Conservation (phyloP, 2,329 filamentous ascomycete genomes). For the Byssothecium circinans region DNA sequence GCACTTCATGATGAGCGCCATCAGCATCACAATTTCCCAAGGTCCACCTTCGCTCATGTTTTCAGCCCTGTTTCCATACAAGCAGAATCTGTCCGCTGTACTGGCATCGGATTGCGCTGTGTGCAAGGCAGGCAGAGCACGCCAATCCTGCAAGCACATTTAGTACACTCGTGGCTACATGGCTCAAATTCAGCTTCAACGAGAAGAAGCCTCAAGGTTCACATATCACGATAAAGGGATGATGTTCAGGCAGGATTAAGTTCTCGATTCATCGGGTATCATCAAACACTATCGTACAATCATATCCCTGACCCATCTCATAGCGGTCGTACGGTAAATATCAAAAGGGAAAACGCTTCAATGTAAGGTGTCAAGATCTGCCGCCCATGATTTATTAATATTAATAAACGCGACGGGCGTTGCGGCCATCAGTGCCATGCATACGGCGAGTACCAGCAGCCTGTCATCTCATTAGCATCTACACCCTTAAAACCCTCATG, state of each 20-base stretch:
- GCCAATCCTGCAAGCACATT: too few species aligned
- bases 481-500: not conserved
- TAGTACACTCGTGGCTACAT: too few species aligned
- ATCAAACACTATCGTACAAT: not conserved
- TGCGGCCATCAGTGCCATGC: slow-evolving; percentile 72
- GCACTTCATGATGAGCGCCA: too few species aligned
- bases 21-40: too few species aligned
- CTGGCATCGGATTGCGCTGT: too few species aligned
- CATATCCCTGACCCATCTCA: not conserved
- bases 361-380: not conserved
- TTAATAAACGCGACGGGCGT: slow-evolving; percentile 41
- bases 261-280: not conserved
- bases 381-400: not conserved
- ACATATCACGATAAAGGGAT: too few species aligned
- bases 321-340: not conserved
- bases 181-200: too few species aligned
- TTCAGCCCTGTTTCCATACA: too few species aligned
- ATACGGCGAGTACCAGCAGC: slow-evolving; percentile 74
- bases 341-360: not conserved
- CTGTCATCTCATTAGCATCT: slow-evolving; percentile 41
- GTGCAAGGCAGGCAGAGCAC: too few species aligned
- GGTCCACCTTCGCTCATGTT: too few species aligned
- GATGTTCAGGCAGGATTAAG: not conserved
- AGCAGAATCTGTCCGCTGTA: too few species aligned
- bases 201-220: too few species aligned